Conservation (phyloP, 1,284 basidiomycete species). For the Moesziomyces antarcticus region DNA sequence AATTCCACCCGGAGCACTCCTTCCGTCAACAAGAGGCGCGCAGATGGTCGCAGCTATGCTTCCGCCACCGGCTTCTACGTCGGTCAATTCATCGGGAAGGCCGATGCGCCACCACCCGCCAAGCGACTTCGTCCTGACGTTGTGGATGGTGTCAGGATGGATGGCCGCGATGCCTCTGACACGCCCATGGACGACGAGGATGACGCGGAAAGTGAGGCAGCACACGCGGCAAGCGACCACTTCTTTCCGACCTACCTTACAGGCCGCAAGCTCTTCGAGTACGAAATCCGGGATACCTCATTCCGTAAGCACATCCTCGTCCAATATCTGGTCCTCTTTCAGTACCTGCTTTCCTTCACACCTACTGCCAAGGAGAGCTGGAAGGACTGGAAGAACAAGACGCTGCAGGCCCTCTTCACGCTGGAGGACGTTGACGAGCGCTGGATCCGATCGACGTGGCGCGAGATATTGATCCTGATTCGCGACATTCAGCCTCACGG, state of each 20-base stretch:
- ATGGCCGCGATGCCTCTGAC: conserved; percentile 1
- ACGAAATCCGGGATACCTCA: conserved; percentile 85
- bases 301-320: conserved; percentile 92
- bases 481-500: conserved; percentile 58
- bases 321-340: conserved; percentile 83
- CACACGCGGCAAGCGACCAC: conserved; percentile 71
- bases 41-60: neutral
- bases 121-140: conserved; percentile 40
- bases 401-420: conserved; percentile 44
- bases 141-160: conserved; percentile 14
- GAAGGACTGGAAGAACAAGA: conserved; percentile 69
- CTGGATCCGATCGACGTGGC: conserved; percentile 61
- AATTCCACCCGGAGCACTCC: conserved; percentile 9
- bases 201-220: conserved; percentile 5
- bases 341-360: conserved; percentile 82
- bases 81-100: conserved; percentile 19
- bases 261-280: conserved; percentile 82
- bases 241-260: conserved; percentile 93
- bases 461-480: conserved; percentile 52
- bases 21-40: conserved; percentile 18
- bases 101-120: conserved; percentile 5
- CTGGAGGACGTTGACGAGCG: conserved; percentile 55
- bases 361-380: conserved; percentile 76
- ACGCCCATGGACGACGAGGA: conserved; percentile 11
- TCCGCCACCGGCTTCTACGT: conserved; percentile 28